These are phyloP conservation scores for Coemansia sp. DNA, from an alignment of 192 early-diverging fungal genomes.

Conservation along the genomic window DNA sequence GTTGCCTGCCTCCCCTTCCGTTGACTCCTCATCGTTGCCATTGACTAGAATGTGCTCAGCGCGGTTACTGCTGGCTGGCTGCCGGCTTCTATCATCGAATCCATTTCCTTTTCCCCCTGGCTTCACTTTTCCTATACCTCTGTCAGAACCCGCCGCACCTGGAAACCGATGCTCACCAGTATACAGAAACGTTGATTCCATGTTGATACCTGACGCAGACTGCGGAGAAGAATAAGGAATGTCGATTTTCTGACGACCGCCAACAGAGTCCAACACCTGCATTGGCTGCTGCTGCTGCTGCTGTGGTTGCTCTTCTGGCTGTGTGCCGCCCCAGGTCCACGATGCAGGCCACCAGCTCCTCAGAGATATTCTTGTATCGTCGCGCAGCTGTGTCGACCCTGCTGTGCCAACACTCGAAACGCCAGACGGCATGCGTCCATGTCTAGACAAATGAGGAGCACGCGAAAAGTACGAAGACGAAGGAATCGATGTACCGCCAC, in stretches of 20 bases:
- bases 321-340: constrained; percentile 23
- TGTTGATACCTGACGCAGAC: constrained; percentile 28
- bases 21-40: constrained; percentile 1
- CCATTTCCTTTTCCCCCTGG: neutral
- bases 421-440: constrained; percentile 29
- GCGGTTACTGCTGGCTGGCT: neutral
- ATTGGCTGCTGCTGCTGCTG: neutral
- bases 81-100: neutral
- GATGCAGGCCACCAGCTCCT: constrained; percentile 42
- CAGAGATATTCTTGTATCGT: constrained; percentile 35
- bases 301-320: neutral
- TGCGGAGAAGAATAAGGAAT: neutral
- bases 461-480: constrained; percentile 4
- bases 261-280: neutral
- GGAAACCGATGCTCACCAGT: constrained; percentile 45
- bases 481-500: constrained; percentile 9
- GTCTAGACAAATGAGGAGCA: neutral
- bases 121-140: neutral
- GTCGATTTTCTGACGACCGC: neutral
- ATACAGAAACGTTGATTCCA: constrained; percentile 38
- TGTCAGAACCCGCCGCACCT: constrained; percentile 3
- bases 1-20: neutral
- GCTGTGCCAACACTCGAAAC: constrained; percentile 22
- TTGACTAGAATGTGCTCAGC: constrained; percentile 11
- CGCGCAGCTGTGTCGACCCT: constrained; percentile 40